phyloP scores from a whole-genome alignment of 1,284 basidiomycete genomes.

The Trichosporon sp. region DNA sequence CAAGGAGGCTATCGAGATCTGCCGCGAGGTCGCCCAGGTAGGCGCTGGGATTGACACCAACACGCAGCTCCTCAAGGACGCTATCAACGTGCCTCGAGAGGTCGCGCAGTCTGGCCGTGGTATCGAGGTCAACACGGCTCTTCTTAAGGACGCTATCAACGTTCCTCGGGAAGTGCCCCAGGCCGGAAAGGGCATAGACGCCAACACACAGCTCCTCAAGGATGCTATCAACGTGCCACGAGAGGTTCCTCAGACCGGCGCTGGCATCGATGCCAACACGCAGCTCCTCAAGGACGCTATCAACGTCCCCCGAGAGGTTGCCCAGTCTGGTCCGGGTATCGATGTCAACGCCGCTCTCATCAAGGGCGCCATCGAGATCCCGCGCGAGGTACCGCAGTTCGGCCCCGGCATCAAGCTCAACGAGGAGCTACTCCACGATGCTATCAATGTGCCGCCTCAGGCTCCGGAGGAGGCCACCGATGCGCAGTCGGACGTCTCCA shows the following conservation, averaged over 20 bases:
- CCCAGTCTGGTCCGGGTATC: not conserved
- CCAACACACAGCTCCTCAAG: not conserved
- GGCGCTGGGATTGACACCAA: not conserved
- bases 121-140: not conserved
- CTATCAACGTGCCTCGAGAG: not conserved
- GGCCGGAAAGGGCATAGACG: not conserved
- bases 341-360: not conserved
- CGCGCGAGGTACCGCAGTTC: not conserved
- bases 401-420: not conserved
- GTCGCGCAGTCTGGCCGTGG: not conserved
- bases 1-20: not conserved
- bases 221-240: not conserved
- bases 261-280: not conserved
- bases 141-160: not conserved
- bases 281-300: not conserved
- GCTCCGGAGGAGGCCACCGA: not conserved
- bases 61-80: not conserved
- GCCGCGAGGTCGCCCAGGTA: not conserved
- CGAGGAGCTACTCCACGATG: not conserved
- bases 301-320: not conserved
- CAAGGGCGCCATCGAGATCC: not conserved
- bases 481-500: not conserved
- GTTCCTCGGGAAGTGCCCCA: not conserved
- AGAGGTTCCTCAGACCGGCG: not conserved
- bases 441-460: not conserved